Percentiles rank a stretch among this genome's conserved stretches.
phyloP scores from a whole-genome alignment of 2,329 filamentous ascomycete species.

The Diaporthe batatas region DNA sequence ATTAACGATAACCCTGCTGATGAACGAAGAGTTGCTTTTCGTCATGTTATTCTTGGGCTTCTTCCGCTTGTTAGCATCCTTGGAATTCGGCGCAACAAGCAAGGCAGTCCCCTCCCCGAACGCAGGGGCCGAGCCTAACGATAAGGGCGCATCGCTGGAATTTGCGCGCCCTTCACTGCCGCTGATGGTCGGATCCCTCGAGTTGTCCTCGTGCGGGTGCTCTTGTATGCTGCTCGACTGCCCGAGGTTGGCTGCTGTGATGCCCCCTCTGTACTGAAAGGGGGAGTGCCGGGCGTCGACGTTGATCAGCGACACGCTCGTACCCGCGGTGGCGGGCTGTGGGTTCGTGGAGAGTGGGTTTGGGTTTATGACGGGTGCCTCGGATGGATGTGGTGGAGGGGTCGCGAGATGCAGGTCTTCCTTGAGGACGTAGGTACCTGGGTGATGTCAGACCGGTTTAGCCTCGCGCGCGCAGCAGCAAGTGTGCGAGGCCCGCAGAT shows the following conservation, averaged over 20 bases:
- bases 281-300: constrained; percentile 74
- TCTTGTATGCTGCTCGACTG: constrained; percentile 71
- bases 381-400: constrained; percentile 94
- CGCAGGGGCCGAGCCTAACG: constrained; percentile 67
- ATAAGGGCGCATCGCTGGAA: constrained; percentile 65
- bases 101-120: constrained; percentile 91
- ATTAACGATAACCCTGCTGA: constrained; percentile 94
- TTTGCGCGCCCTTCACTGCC: constrained; percentile 66
- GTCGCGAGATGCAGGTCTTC: constrained; percentile 94
- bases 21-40: constrained; percentile 98
- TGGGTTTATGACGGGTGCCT: constrained; percentile 86
- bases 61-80: constrained; percentile 82
- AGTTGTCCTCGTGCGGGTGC: constrained; percentile 71
- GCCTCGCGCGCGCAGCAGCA: constrained; percentile 2
- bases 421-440: constrained; percentile 89
- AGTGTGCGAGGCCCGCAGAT: neutral
- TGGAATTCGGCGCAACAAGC: constrained; percentile 72
- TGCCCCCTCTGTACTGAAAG: constrained; percentile 67
- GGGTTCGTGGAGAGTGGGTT: constrained; percentile 92
- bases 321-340: constrained; percentile 85
- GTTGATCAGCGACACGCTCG: constrained; percentile 83
- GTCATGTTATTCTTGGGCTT: constrained; percentile 99
- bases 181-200: constrained; percentile 69
- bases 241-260: constrained; percentile 63
- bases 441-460: constrained; percentile 18